These are phyloP conservation scores for Beauveria scarabaeidicola DNA, from an alignment of 2,329 filamentous ascomycete genomes.

Conservation along the genomic window DNA sequence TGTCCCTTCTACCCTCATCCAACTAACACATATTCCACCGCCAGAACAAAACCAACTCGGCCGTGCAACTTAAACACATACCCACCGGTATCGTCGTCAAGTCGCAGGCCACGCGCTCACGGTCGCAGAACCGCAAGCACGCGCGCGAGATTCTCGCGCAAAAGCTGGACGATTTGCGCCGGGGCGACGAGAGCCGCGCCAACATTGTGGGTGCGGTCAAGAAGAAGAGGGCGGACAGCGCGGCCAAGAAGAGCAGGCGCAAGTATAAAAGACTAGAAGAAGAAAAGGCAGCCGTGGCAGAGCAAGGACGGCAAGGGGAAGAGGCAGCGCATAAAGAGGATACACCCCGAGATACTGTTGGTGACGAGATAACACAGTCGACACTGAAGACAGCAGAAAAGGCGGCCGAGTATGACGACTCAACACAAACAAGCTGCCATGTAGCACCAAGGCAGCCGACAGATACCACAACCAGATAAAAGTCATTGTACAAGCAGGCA, in stretches of 20 bases:
- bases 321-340: not conserved
- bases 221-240: constrained; percentile 64
- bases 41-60: constrained; percentile 91
- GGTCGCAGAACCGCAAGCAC: constrained; percentile 77
- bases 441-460: not conserved
- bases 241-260: constrained; percentile 70
- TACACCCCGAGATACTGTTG: not conserved
- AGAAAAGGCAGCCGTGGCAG: constrained; percentile 27
- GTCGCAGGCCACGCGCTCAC: constrained; percentile 81
- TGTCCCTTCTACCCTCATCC: not conserved
- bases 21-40: not conserved
- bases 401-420: too few relatives aligned
- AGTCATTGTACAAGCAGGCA: not conserved
- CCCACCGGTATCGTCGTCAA: constrained; percentile 92
- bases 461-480: not conserved
- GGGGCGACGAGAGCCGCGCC: constrained; percentile 61
- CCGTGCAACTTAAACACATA: constrained; percentile 83
- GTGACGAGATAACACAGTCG: not conserved
- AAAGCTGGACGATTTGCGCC: constrained; percentile 60
- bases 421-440: not conserved
- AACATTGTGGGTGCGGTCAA: constrained; percentile 55
- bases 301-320: not conserved
- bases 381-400: not conserved
- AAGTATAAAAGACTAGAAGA: constrained; percentile 63
- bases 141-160: constrained; percentile 71